Evolutionary conservation across 1,284 basidiomycete species (phyloP).

Genomic region (Vanrija humicola): DNA sequence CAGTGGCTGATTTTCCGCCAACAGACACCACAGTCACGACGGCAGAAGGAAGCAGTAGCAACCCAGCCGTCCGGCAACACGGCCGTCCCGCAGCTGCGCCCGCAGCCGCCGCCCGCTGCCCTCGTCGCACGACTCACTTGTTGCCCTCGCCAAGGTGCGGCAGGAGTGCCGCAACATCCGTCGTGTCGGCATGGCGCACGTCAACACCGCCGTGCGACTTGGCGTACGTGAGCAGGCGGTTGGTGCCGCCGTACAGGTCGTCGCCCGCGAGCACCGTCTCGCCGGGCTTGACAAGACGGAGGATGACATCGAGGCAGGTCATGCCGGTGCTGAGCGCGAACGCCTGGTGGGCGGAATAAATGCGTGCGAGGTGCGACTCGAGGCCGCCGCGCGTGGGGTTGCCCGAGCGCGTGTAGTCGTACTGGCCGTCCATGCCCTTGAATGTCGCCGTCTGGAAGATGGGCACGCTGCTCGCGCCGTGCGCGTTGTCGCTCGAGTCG

Average conservation of each 20-base stretch:
- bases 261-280: conserved; percentile 95
- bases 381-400: conserved; percentile 95
- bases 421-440: conserved; percentile 81
- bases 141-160: conserved; percentile 66
- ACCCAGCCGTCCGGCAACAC: too few relatives aligned
- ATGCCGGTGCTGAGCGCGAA: conserved; percentile 94
- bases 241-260: conserved; percentile 96
- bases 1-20: too few relatives aligned
- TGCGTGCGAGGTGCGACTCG: conserved; percentile 91
- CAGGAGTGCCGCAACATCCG: conserved; percentile 55
- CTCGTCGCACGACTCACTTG: conserved; percentile 31
- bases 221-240: conserved; percentile 90
- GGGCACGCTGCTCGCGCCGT: conserved; percentile 87
- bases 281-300: conserved; percentile 88
- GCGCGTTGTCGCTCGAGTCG: conserved; percentile 83
- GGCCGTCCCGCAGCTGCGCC: not conserved
- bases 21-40: too few relatives aligned
- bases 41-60: too few relatives aligned
- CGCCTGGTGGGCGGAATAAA: conserved; percentile 81
- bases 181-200: conserved; percentile 94
- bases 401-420: conserved; percentile 92
- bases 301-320: conserved; percentile 94
- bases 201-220: conserved; percentile 80
- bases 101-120: too few relatives aligned
- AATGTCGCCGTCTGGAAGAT: conserved; percentile 99